Conservation (phyloP, 2,329 filamentous ascomycete genomes). For the Periconia sp. region DNA sequence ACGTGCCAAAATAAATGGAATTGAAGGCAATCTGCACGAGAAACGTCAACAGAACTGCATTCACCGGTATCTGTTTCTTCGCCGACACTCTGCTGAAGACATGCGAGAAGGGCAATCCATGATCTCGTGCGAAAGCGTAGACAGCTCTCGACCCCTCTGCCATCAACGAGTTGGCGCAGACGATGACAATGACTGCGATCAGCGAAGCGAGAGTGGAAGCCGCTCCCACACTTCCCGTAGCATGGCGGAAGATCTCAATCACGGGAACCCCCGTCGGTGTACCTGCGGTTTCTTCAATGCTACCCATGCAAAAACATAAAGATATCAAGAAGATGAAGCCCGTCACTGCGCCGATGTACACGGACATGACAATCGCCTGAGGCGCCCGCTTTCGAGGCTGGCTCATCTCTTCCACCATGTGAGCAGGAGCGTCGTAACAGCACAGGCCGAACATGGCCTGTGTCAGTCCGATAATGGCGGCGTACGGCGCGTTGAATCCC, state of each 20-base stretch:
- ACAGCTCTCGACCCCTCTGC: conserved; percentile 52
- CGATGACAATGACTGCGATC: conserved; percentile 53
- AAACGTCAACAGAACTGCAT: conserved; percentile 51
- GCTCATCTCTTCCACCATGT: conserved; percentile 60
- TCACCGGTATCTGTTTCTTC: conserved; percentile 52
- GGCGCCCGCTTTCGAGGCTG: conserved; percentile 55
- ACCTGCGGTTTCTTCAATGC: conserved; percentile 48
- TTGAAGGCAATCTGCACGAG: conserved; percentile 56
- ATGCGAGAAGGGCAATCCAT: conserved; percentile 55
- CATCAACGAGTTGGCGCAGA: conserved; percentile 50
- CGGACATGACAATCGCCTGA: conserved; percentile 42
- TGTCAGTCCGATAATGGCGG: conserved; percentile 56
- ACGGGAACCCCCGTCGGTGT: conserved; percentile 55
- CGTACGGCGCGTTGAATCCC: conserved; percentile 54
- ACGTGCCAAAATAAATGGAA: conserved; percentile 58
- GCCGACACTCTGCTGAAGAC: conserved; percentile 50
- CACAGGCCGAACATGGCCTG: conserved; percentile 60
- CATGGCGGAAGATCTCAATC: conserved; percentile 57
- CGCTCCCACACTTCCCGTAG: conserved; percentile 48
- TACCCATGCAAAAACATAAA: conserved; percentile 46
- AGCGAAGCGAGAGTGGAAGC: conserved; percentile 50
- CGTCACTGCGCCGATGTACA: conserved; percentile 44
- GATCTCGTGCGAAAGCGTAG: conserved; percentile 54
- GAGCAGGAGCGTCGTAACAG: conserved; percentile 51
- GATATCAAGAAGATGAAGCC: conserved; percentile 45